Conservation (phyloP, 306 rosid genomes). For the Pterocarpus macrocarpus region DNA sequence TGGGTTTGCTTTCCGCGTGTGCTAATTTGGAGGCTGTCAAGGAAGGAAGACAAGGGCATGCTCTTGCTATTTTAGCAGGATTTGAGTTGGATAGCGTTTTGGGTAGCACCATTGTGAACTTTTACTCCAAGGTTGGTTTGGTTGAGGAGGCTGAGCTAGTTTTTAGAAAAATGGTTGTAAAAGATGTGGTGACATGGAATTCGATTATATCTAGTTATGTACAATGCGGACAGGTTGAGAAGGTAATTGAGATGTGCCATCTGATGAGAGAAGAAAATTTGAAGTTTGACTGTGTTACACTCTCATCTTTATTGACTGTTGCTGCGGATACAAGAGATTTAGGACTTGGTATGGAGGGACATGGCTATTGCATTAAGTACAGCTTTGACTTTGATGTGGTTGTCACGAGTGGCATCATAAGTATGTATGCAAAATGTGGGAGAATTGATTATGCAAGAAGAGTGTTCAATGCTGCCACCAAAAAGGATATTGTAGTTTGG, state of each 20-base stretch:
- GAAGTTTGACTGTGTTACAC: conserved; percentile 77
- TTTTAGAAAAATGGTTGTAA: conserved; percentile 59
- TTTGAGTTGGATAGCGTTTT: conserved; percentile 63
- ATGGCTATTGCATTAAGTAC: conserved; percentile 74
- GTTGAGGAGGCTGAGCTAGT: conserved; percentile 70
- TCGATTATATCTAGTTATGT: conserved; percentile 74
- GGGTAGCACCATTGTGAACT: conserved; percentile 81
- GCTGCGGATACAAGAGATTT: conserved; percentile 67
- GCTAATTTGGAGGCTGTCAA: conserved; percentile 62
- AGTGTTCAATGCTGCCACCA: conserved; percentile 54
- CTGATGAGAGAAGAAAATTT: conserved; percentile 63
- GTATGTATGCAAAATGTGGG: conserved; percentile 83
- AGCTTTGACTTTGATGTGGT: conserved; percentile 67
- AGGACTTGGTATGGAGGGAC: conserved; percentile 71
- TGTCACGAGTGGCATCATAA: conserved; percentile 66
- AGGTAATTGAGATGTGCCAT: conserved; percentile 63
- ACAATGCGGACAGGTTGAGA: conserved; percentile 63
- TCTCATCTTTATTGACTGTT: conserved; percentile 70
- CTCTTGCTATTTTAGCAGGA: conserved; percentile 64
- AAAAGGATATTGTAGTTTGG: conserved; percentile 78
- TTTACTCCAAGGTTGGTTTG: conserved; percentile 82
- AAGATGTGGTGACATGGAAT: conserved; percentile 87
- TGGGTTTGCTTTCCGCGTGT: conserved; percentile 73
- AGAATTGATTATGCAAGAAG: conserved; percentile 63
- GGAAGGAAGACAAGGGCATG: conserved; percentile 89